phyloP scores from a whole-genome alignment of 176 grass and related monocot species.

The Musa beccarii region DNA sequence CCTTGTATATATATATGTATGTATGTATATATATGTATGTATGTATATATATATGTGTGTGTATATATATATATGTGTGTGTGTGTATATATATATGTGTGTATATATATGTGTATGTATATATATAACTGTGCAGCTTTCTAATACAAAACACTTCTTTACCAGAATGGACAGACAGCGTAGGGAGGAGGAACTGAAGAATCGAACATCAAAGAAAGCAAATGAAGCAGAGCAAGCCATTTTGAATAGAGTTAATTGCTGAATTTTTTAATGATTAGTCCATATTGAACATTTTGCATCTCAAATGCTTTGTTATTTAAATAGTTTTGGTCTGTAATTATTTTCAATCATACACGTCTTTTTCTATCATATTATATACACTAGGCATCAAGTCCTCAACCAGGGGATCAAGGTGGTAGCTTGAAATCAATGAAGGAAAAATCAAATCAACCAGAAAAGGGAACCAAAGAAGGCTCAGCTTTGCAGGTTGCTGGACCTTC shows the following conservation, averaged over 20 bases:
- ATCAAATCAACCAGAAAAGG: conserved; percentile 34
- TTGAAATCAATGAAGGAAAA: conserved; percentile 32
- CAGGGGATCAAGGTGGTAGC: conserved; percentile 14
- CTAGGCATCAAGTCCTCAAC: conserved; percentile 19
- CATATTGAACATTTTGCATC: not conserved
- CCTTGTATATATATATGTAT: no score
- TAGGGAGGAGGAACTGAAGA: conserved; percentile 22
- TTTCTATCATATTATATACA: not conserved
- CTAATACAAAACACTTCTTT: not conserved
- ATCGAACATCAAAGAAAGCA: conserved; percentile 14
- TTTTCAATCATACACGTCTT: not conserved
- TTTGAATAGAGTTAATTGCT: conserved; percentile 12
- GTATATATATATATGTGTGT: no score
- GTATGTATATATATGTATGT: no score
- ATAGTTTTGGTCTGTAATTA: not conserved
- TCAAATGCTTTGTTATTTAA: not conserved
- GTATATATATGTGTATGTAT: no score
- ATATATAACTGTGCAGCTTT: not conserved
- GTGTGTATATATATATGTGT: no score
- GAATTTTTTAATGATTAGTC: not conserved
- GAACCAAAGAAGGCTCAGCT: conserved; percentile 51
- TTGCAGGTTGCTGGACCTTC: conserved; percentile 63
- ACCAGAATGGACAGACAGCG: conserved; percentile 21
- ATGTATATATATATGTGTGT: no score
- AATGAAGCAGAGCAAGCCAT: conserved; percentile 20